Percentiles rank a stretch among this genome's conserved stretches.
Evolutionary conservation across 2,329 filamentous ascomycete genomes (phyloP).

Genomic region (Aureobasidium melanogenum): DNA sequence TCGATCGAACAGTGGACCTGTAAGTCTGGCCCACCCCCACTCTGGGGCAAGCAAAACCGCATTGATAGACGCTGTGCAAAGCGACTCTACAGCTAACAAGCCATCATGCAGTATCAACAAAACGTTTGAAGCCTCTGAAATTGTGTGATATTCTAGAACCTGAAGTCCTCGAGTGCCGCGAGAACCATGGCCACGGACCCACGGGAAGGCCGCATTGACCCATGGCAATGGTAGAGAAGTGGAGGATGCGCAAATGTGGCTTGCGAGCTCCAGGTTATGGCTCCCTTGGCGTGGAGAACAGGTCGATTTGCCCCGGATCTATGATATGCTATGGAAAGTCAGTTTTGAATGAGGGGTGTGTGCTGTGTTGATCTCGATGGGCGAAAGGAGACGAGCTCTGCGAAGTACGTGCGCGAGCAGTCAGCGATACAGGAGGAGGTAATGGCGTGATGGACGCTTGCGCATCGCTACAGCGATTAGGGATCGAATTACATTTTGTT

Average conservation of each 20-base stretch:
- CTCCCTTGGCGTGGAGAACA: constrained; percentile 5
- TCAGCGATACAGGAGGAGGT: background rate
- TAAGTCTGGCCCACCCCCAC: background rate
- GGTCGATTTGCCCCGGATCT: constrained; percentile 3
- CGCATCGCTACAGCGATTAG: background rate
- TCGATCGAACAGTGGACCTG: background rate
- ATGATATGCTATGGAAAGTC: constrained; percentile 6
- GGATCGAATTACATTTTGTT: background rate
- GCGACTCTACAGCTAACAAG: background rate
- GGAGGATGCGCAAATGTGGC: constrained; percentile 8
- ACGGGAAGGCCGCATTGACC: constrained; percentile 6
- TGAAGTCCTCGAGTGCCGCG: background rate
- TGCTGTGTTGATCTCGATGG: background rate
- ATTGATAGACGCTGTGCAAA: background rate
- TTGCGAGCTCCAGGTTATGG: constrained; percentile 9
- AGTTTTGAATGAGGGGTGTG: background rate
- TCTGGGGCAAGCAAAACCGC: background rate
- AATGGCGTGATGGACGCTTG: constrained; percentile 7
- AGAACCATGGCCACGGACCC: background rate
- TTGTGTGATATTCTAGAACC: constrained; percentile 9
- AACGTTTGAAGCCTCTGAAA: background rate
- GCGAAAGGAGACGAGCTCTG: background rate
- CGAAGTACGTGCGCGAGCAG: background rate
- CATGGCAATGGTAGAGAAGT: background rate
- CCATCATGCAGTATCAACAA: background rate